Evolutionary conservation across 768 basidiomycete genomes (phyloP).

Genomic region (Podaxis sp.): DNA sequence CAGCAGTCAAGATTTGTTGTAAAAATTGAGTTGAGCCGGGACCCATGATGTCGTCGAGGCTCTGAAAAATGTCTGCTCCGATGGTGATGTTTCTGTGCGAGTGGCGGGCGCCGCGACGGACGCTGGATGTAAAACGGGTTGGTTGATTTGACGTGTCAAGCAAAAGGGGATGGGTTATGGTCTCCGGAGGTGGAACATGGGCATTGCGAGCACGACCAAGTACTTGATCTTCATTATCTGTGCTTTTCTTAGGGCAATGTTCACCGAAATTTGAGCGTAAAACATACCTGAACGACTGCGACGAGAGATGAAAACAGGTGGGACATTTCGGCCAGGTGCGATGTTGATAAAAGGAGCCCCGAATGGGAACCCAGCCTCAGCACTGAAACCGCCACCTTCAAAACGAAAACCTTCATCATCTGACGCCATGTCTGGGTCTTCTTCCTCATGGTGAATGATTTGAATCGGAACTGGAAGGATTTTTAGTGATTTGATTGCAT

Average conservation of each 20-base stretch:
- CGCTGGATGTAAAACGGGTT: constrained; percentile 41
- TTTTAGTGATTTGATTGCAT: constrained; percentile 12
- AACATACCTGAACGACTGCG: constrained; percentile 31
- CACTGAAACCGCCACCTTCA: constrained; percentile 33
- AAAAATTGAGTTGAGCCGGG: constrained; percentile 80
- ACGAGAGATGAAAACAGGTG: constrained; percentile 12
- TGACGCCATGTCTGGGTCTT: constrained; percentile 60
- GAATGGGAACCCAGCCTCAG: constrained; percentile 55
- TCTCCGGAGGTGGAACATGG: constrained; percentile 55
- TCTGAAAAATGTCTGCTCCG: constrained; percentile 63
- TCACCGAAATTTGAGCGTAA: constrained; percentile 12
- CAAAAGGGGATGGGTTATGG: constrained; percentile 80
- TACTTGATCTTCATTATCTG: constrained; percentile 57
- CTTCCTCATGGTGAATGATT: constrained; percentile 61
- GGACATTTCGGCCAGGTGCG: constrained; percentile 38
- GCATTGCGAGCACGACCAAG: constrained; percentile 61
- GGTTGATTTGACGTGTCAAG: constrained; percentile 52
- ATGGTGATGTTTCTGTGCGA: constrained; percentile 53
- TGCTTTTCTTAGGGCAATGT: background rate
- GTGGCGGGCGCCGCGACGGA: constrained; percentile 51
- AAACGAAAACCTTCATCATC: constrained; percentile 62
- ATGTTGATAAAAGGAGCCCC: constrained; percentile 50
- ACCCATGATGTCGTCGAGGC: constrained; percentile 80
- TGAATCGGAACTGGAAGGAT: constrained; percentile 40
- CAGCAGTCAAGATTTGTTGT: constrained; percentile 72